Evolutionary conservation across 257 asterid species (phyloP), one percentile per base, ranked within the genome.

Genomic region (Solanum gracilifrons): DNA sequence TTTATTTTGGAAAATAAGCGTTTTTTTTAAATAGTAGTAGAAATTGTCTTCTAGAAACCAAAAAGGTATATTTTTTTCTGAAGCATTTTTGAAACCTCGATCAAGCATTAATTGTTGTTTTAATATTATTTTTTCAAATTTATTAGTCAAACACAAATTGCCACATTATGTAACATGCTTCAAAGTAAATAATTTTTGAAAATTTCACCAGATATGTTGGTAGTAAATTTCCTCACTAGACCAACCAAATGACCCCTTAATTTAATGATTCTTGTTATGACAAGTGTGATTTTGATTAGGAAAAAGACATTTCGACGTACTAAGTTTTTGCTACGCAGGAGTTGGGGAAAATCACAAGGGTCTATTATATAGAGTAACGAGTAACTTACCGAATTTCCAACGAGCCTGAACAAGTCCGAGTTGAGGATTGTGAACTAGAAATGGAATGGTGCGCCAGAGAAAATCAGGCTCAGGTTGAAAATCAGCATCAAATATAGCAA

Each of bases 401-500:
- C 98, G 94, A 74, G 98, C 94, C 87, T 94, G 98, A 37, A 94
- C 82, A 10, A 94, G 94, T 3, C 89, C 98, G 37, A 93, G 87
- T 84, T 93, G 91, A 1, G 92, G 90, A 84, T 94, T 94, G 87
- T 94, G 93, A 1, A 92, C 83, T 10, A 94, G 92, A 85, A 88
- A 92, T 0, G 98, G 98, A 58, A 92, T 88, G 62, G 96, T 58
- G 36, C 89, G 90, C 39, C 60, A 76, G 5, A 94, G 92, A 85
- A 94, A 94, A 87, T 93, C 95, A 0, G 96, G 91, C 21, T 93
- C 98, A 0, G 98, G 96, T 36, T 87, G 93, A 82, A 94, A 94
- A 90, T 94, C 98, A 18, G 98, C 96, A 86, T 94, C 98, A 25
- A 94, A 93, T 33, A 94, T 93, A 33, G 93, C 98, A 4, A 92